phyloP scores from a whole-genome alignment of 768 basidiomycete species.

The Amanita pseudoporphyria region DNA sequence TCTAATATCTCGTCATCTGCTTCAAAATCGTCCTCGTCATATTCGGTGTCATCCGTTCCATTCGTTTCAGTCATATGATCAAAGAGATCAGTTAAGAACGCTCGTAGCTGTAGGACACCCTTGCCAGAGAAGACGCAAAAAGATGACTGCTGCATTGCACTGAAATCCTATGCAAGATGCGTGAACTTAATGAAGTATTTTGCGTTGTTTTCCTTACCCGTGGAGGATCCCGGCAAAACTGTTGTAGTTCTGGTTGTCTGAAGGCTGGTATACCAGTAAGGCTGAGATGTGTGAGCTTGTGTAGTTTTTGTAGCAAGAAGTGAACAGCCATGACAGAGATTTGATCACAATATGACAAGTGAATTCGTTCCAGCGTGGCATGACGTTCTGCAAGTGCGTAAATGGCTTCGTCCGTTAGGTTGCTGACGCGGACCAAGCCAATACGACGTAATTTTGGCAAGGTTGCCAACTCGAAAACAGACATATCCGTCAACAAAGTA shows the following conservation, averaged over 20 bases:
- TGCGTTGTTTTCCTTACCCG: constrained; percentile 39
- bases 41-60: constrained; percentile 60
- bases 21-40: constrained; percentile 49
- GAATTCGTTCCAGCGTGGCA: constrained; percentile 86
- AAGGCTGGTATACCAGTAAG: constrained; percentile 96
- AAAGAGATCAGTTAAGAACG: constrained; percentile 68
- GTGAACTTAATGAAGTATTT: not conserved
- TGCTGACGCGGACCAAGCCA: constrained; percentile 87
- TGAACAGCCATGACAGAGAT: constrained; percentile 88
- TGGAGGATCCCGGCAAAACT: constrained; percentile 85
- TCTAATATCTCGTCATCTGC: constrained; percentile 40
- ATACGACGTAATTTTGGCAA: constrained; percentile 89
- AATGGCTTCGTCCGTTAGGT: constrained; percentile 90
- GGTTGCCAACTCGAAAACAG: constrained; percentile 82
- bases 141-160: constrained; percentile 73
- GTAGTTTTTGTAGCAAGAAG: constrained; percentile 81
- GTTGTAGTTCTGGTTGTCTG: constrained; percentile 73
- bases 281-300: constrained; percentile 88
- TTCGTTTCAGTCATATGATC: constrained; percentile 68
- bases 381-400: constrained; percentile 81
- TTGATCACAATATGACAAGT: constrained; percentile 95
- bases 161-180: constrained; percentile 65
- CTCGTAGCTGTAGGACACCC: constrained; percentile 75
- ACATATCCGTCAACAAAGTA: constrained; percentile 80
- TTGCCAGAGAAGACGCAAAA: constrained; percentile 97